These are phyloP conservation scores for Cardamine occulta DNA, from an alignment of 345 rosid genomes.

Conservation along the genomic window DNA sequence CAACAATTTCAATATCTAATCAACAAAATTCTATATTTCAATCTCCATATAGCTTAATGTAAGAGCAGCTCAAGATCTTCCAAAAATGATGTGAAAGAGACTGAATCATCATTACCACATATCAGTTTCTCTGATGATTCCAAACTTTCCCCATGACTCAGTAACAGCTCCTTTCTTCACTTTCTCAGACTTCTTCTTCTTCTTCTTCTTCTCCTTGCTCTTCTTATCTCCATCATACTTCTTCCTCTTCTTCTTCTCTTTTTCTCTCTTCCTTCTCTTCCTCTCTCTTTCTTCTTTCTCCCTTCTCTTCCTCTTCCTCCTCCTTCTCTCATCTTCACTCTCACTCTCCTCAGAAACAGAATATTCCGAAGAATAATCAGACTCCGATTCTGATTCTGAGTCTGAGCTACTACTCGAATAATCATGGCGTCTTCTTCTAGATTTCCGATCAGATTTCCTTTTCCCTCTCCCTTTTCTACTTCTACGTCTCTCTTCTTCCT, in stretches of 20 bases:
- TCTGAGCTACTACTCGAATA: conserved; percentile 42
- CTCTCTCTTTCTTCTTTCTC: conserved; percentile 38
- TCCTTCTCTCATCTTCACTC: conserved; percentile 46
- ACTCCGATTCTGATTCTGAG: conserved; percentile 49
- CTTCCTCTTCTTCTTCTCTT: conserved; percentile 37
- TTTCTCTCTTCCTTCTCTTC: conserved; percentile 33
- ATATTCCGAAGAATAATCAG: conserved; percentile 51
- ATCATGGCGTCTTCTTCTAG: conserved; percentile 35
- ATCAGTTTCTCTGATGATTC: conserved; percentile 88
- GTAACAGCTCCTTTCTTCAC: conserved; percentile 87
- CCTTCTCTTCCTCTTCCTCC: conserved; percentile 51
- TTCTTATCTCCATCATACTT: conserved; percentile 34
- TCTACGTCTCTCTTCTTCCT: conserved; percentile 41
- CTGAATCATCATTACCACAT: conserved; percentile 68
- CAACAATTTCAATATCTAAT: conserved; percentile 11
- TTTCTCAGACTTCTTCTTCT: conserved; percentile 58
- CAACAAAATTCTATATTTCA: background rate
- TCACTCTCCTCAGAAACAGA: conserved; percentile 53
- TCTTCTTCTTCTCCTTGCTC: conserved; percentile 47
- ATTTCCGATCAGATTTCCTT: conserved; percentile 42
- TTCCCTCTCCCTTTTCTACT: conserved; percentile 44
- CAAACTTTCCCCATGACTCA: conserved; percentile 93
- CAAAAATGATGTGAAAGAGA: background rate
- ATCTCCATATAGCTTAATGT: conserved; percentile 3
- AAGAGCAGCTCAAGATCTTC: background rate